Percentiles rank a stretch among this genome's conserved stretches.
phyloP scores from a whole-genome alignment of 768 basidiomycete genomes.

The Pulveroboletus sp. region DNA sequence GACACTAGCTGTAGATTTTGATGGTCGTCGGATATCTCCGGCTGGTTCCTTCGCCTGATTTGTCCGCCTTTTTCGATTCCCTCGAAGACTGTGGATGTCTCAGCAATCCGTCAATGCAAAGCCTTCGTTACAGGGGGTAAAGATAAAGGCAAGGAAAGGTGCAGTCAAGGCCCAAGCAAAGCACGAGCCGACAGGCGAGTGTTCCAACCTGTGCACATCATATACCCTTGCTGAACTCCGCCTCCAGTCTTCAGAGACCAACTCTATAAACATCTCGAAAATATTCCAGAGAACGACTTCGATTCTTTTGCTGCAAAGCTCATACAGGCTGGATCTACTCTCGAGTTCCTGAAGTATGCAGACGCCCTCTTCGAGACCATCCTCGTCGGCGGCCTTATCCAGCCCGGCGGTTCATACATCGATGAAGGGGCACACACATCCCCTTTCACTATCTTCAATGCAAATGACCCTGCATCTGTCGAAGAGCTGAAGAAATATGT shows the following conservation, averaged over 20 bases:
- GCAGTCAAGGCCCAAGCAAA: slow-evolving; percentile 90
- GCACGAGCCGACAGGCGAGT: slow-evolving; percentile 77
- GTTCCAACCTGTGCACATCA: not conserved
- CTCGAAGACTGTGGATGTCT: slow-evolving; percentile 79
- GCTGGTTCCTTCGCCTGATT: slow-evolving; percentile 9
- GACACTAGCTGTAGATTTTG: slow-evolving; percentile 6
- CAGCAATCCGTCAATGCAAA: slow-evolving; percentile 77
- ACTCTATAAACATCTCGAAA: slow-evolving; percentile 86
- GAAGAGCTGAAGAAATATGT: slow-evolving; percentile 90
- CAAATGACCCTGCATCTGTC: slow-evolving; percentile 70
- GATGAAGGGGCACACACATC: slow-evolving; percentile 82
- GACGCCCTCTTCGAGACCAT: slow-evolving; percentile 95
- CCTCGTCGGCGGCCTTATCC: slow-evolving; percentile 91
- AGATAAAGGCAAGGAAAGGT: slow-evolving; percentile 90
- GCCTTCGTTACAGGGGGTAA: slow-evolving; percentile 89
- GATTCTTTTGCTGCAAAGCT: slow-evolving; percentile 80
- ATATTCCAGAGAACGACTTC: slow-evolving; percentile 74
- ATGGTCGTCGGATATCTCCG: slow-evolving; percentile 24
- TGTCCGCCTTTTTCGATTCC: slow-evolving; percentile 27
- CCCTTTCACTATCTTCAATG: slow-evolving; percentile 85
- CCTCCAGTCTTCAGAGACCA: slow-evolving; percentile 84
- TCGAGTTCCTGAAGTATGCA: slow-evolving; percentile 97
- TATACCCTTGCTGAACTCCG: slow-evolving; percentile 9
- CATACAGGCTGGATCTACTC: slow-evolving; percentile 84
- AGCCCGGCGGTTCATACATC: slow-evolving; percentile 90